Evolutionary conservation across 495 filamentous ascomycete genomes (phyloP), one percentile per base, ranked within the genome.

Genomic region (Penicillium lagena): DNA sequence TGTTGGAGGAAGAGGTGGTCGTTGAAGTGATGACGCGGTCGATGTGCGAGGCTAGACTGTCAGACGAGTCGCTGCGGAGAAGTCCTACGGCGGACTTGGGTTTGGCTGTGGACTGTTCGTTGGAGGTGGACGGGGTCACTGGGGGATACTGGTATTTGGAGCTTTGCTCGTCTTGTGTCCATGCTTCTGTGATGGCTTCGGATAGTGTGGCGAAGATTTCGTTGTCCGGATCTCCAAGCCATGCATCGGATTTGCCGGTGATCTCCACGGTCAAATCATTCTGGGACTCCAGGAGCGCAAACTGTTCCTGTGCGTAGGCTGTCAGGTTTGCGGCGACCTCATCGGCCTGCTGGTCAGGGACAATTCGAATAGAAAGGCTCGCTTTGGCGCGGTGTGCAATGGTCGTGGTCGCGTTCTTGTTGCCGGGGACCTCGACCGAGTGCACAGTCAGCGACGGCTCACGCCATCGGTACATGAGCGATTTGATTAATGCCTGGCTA

Each of bases 371-470:
- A 5, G 91, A 96, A 13, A 98, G 75, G 45, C 86, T 81, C 4
- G 89, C 91, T 35, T 81, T 86, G 8, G 91, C 94, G 39, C 84
- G 77, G 40, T 86, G 82, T 31, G 90, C 90, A 50, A 98, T 95
- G 22, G 96, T 80, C 10, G 89, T 89, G 3, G 87, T 86, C 9
- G 89, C 91, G 43, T 59, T 68, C 39, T 67, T 74, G 53, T 50
- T 68, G 2, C 66, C 64, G 1, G 71, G 71, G 0, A 94, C 90
- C 49, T 93, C 88, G 58, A 96, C 83, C 15, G 89, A 85, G 58
- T 97, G 94, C 36, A 97, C 83, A 1, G 93, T 97, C 22, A 97
- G 71, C 13, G 90, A 91, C 0, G 94, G 88, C 56, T 96, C 90
- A n/a, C 90, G 85, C 93, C 93, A 98, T 47, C 90, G 79, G 29